A percentile compares a stretch with the other conserved stretches of the same genome.
Conservation (phyloP, 2,329 filamentous ascomycete genomes). For the Herpotrichia juniperi region DNA sequence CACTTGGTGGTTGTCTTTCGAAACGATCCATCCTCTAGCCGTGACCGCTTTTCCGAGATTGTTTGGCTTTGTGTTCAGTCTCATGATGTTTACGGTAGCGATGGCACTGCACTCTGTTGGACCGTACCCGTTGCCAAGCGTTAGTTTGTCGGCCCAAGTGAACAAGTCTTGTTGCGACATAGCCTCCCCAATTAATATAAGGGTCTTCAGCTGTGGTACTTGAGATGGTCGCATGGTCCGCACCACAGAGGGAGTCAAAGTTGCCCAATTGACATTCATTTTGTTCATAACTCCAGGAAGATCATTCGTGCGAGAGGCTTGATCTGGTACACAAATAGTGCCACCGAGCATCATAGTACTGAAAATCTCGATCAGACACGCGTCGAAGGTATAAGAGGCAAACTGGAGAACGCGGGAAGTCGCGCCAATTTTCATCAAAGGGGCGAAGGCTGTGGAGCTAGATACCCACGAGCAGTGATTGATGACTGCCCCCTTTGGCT, state of each 20-base stretch:
- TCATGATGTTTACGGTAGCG: conserved; percentile 40
- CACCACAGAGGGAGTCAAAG: conserved; percentile 52
- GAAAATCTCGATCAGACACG: conserved; percentile 54
- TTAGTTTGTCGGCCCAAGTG: conserved; percentile 44
- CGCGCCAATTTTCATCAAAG: conserved; percentile 50
- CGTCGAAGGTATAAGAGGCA: conserved; percentile 53
- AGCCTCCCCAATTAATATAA: conserved; percentile 40
- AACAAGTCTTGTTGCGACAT: conserved; percentile 41
- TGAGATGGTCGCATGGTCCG: conserved; percentile 35
- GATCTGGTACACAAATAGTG: conserved; percentile 56
- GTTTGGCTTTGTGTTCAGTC: conserved; percentile 31
- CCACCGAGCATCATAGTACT: conserved; percentile 54
- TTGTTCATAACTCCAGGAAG: conserved; percentile 49
- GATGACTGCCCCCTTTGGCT: conserved; percentile 67
- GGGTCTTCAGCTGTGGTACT: conserved; percentile 30
- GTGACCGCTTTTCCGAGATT: conserved; percentile 43
- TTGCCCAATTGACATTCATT: conserved; percentile 49
- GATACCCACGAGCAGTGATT: conserved; percentile 66
- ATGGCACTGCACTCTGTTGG: conserved; percentile 46
- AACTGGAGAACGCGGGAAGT: conserved; percentile 63
- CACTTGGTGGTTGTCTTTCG: conserved; percentile 38
- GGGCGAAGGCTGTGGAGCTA: conserved; percentile 32
- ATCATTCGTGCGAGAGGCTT: conserved; percentile 54
- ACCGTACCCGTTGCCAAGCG: conserved; percentile 48
- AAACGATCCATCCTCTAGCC: conserved; percentile 45